These are phyloP conservation scores for Diplodia sapinea DNA, from an alignment of 2,329 filamentous ascomycete genomes.

Conservation along the genomic window DNA sequence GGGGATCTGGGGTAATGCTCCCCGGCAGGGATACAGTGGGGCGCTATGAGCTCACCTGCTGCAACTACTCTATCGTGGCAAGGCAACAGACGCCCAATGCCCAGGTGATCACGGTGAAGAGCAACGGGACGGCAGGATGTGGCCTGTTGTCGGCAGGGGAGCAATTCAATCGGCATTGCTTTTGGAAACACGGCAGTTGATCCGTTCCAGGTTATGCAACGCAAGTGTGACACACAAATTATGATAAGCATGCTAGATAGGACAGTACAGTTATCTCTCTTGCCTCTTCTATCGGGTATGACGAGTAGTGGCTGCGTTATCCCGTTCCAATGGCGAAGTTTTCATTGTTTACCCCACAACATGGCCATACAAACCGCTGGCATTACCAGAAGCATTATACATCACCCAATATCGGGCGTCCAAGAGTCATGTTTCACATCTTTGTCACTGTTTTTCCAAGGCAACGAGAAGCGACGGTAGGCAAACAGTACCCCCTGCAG, in stretches of 20 bases:
- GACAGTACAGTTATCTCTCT: neutral
- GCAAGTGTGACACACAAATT: neutral
- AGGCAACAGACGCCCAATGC: neutral
- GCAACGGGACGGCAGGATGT: neutral
- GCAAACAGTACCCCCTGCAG: conserved; percentile 2
- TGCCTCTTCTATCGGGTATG: neutral
- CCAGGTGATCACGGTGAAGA: conserved; percentile 8
- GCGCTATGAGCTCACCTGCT: conserved; percentile 5
- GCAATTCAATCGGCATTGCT: neutral
- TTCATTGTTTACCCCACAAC: neutral
- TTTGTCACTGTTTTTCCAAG: conserved; percentile 11
- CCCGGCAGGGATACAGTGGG: neutral
- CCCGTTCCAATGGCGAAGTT: neutral
- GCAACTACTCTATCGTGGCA: neutral
- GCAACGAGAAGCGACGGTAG: neutral
- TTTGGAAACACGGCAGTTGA: neutral
- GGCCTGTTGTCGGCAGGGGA: conserved; percentile 8
- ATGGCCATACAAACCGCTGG: neutral
- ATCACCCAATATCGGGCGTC: neutral
- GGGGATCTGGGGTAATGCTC: conserved; percentile 24
- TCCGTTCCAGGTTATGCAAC: conserved; percentile 9
- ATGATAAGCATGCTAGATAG: conserved; percentile 12
- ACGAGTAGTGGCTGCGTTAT: neutral
- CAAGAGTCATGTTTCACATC: conserved; percentile 5
- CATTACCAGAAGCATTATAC: neutral